A percentile compares a stretch with the other conserved stretches of the same genome.
These are phyloP conservation scores for Pseudonitzschia pungens DNA, from an alignment of 108 stramenopile species.

Conservation along the genomic window DNA sequence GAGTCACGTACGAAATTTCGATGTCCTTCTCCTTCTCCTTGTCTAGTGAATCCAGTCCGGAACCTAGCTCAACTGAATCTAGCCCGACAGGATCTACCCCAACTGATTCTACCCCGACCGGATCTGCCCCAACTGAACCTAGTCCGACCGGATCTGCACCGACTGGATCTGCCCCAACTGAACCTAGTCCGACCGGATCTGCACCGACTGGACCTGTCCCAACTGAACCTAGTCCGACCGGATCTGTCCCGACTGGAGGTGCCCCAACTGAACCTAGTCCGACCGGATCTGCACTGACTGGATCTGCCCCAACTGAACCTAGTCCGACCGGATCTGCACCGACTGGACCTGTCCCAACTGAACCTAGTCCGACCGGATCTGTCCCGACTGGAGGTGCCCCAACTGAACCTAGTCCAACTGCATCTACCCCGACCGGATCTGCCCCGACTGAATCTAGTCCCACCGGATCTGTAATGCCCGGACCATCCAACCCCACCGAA, in stretches of 20 bases:
- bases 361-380: background rate
- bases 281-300: too few species aligned
- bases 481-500: background rate
- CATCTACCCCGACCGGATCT: background rate
- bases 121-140: too few species aligned
- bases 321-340: background rate
- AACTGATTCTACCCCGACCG: too few species aligned
- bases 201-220: background rate
- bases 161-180: background rate
- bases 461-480: background rate
- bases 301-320: background rate
- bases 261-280: too few species aligned
- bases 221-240: background rate
- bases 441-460: too few species aligned
- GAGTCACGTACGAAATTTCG: slow-evolving; percentile 5
- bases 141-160: too few species aligned
- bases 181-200: background rate
- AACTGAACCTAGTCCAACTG: background rate
- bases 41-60: background rate
- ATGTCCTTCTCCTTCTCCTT: slow-evolving; percentile 16
- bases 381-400: too few species aligned
- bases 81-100: background rate
- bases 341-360: background rate
- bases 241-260: too few species aligned
- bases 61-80: background rate